Base-by-base conservation (phyloP, 2,329 filamentous ascomycete genomes). In the Cladosporium sp. region DNA sequence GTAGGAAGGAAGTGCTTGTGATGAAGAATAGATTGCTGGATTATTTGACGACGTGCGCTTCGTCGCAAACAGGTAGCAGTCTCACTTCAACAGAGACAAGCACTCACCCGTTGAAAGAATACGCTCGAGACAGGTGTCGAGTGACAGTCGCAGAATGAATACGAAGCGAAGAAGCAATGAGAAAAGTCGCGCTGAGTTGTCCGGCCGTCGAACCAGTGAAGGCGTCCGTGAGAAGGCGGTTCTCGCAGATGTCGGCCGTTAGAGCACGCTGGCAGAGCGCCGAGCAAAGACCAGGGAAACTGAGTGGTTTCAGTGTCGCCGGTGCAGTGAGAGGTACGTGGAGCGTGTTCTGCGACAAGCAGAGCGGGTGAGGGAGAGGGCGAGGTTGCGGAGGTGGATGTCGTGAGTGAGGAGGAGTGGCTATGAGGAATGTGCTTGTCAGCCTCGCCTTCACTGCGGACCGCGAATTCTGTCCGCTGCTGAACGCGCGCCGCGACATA, bases 141-240 rank as follows among this genome's bases (percentile, higher is more conserved):
- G 54, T 56, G 54, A 60, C 58, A 51, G 43, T 58, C 40, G 43
- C 55, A 56, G 62, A 55, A 45, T 55, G 49, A 38, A 50, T 55
- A 45, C 58, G 42, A 56, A 25, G 56, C 55, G 34, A 38, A 37
- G 54, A 47, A 25, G 25, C 43, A 49, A 45, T 57, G 34, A 37
- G 55, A 47, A 25, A 20, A 42, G 51, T 50, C 55, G 40, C 39
- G 59, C 59, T 68, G 65, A 62, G 60, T 58, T 66, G 59, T 63
- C 62, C 62, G 66, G 64, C 67, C 67, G 54, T 55, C 52, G 52
- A 78, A 84, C 84, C 83, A 86, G 78, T 84, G 67, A 86, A 86
- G 84, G 84, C 78, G 80, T 86, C 84, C 79, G 78, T 69, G 72
- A 76, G 67, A 68, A 59, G 51, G 59, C 45, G 61, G 55, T 59